Evolutionary conservation across 495 filamentous ascomycete genomes (phyloP).

Genomic region (Penicillium desertorum): DNA sequence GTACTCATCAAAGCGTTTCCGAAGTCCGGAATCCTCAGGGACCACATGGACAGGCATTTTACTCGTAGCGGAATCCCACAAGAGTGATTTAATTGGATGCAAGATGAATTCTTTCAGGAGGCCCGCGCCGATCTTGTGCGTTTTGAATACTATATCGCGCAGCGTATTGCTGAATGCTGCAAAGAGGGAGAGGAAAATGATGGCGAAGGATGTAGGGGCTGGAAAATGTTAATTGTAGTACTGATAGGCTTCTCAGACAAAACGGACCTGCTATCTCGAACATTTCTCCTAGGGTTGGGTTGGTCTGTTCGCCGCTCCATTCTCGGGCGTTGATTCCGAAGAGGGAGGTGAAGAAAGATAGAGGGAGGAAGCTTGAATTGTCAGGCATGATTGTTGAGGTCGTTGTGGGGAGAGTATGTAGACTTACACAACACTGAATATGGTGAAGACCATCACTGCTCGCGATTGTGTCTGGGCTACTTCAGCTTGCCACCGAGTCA

Average conservation of each 20-base stretch:
- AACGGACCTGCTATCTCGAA: constrained; percentile 36
- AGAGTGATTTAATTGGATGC: constrained; percentile 15
- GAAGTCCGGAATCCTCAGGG: constrained; percentile 23
- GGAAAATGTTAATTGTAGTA: constrained; percentile 14
- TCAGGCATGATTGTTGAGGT: constrained; percentile 36
- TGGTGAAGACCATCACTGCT: constrained; percentile 68
- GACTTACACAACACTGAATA: constrained; percentile 64
- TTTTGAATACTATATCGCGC: constrained; percentile 30
- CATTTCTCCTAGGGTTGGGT: constrained; percentile 35
- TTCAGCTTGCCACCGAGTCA: constrained; percentile 62
- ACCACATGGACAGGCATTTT: constrained; percentile 19
- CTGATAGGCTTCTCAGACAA: not conserved
- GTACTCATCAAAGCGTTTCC: constrained; percentile 31
- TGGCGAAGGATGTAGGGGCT: constrained; percentile 42
- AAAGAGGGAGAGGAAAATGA: constrained; percentile 44
- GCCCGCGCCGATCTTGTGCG: constrained; percentile 29
- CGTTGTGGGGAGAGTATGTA: constrained; percentile 16
- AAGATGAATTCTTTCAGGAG: constrained; percentile 30
- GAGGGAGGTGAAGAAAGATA: constrained; percentile 65
- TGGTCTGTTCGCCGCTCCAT: constrained; percentile 51
- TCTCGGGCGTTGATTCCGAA: constrained; percentile 66
- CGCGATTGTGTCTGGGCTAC: constrained; percentile 62
- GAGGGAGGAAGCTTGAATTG: constrained; percentile 51
- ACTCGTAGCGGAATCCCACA: constrained; percentile 16
- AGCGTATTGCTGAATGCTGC: constrained; percentile 45